Base-by-base conservation (phyloP, 2,329 filamentous ascomycete genomes). In the Aspergillus uvarum region DNA sequence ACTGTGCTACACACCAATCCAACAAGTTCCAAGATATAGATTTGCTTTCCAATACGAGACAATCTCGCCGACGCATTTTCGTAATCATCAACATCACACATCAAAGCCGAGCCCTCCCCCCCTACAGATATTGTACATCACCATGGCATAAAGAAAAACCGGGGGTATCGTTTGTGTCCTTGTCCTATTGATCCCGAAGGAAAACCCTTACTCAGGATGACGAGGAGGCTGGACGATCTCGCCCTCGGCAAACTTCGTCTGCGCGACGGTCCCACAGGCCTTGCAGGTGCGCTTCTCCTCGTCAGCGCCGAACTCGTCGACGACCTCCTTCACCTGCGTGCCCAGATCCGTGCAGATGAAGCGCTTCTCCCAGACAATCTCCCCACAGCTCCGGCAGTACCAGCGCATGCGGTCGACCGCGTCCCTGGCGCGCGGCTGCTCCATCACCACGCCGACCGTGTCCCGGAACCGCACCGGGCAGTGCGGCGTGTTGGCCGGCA, bases 401-500 rank as follows among this genome's bases (percentile, higher is more conserved):
- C 93, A 98, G 64, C 92, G 82, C 85, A 98, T 84, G 58, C 84
- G 83, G 81, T 98, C 94, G 59, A 93, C 65, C 29, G 86, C 87
- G 4, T 77, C 86, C 44, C 83, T 79, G 0, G 91, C 90, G 11
- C 95, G 83, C 47, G 86, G 85, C 81, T 96, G 91, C 82, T 98
- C 94, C 60, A 98, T 82, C 35, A 98, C 94, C 53, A 98, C 83
- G 32, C 94, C 94, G n/a, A 98, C 92, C 0, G 94, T 97, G 78
- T 96, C 82, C 71, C 89, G 90, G 78, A 97, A 98, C 60, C 94
- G 87, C 35, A 98, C 91, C 0, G 95, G 94, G 76, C 96, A 97
- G 79, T 98, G 94, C 26, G 94, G 94, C n/a, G 90, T 95, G 77
- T 96, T 93, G n/a, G 88, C 85, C 0, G 94, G 94, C 1, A 99